Evolutionary conservation across 2,329 filamentous ascomycete genomes (phyloP), one percentile per base, ranked within the genome.

Genomic region (Ilyonectria sp.): DNA sequence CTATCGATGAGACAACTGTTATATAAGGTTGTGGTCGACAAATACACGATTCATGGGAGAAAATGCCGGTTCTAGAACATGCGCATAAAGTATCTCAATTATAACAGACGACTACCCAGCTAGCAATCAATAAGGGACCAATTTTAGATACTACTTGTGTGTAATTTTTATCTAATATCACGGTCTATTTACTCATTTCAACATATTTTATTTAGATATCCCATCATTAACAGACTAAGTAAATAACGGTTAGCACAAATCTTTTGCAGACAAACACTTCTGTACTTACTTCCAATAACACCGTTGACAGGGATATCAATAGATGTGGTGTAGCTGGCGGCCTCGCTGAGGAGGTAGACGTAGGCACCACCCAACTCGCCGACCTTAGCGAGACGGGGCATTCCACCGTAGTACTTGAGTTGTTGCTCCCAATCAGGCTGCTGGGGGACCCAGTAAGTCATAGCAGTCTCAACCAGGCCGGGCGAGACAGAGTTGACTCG

Each of bases 391-490:
- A 89, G 70, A 29, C 86, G 78, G 13, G 86, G 86, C 80, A 89
- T 88, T 3, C 86, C 86, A 3, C 86, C 86, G 71, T 89, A 89
- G 72, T 89, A 88, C 76, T 87, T 84, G 79, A 89, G 83, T 78
- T 89, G 85, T 66, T 82, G 78, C 60, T 86, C 84, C 87, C 86
- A 89, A 72, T 89, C 87, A 0, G 85, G 84, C 17, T 82, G 79
- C 19, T 82, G 82, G 59, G 84, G 81, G 3, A 89, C 85, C 71
- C 83, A 85, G 72, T 85, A 86, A 6, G 84, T 86, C 79, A 86
- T 78, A 4, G 83, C 83, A 0, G 84, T 82, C 74, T 79, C 78
- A 52, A 83, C 63, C 6, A 67, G 61, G 2, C 60, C 65, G 2
- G 65, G 65, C 1, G 60, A 67, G 6, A 67, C 57, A 9, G 58